Evolutionary conservation across 768 basidiomycete genomes (phyloP), one percentile per base, ranked within the genome.

Genomic region (Xerocomellus intermedius): DNA sequence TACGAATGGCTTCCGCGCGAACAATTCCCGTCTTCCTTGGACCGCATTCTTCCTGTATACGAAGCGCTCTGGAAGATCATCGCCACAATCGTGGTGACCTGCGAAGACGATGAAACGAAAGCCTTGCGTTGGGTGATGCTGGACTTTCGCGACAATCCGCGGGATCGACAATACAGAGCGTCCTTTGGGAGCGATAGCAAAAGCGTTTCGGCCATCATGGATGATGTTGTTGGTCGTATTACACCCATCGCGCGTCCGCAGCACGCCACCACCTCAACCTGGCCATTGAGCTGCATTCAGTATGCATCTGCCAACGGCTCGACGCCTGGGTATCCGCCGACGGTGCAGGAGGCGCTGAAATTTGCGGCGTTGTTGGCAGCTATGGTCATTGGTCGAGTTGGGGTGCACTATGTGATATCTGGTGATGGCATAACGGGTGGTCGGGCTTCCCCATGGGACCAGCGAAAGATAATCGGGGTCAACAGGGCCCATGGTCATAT

Each of bases 11-110:
- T 85, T 22, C 74, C 77, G 33, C 48, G 43, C 1, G 59, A 65
- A 1, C 54, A 28, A 5, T 54, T 62, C 46, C 43, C 36, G 17
- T 22, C 36, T 42, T 78, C 80, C 0, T 65, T 85, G 16, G 75
- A 84, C 42, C 75, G 75, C 52, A 73, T 86, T 51, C 75, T 86
- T 42, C 84, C 84, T 0, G 69, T 79, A 1, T 86, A 82, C 74
- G 85, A 86, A 62, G 81, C 80, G 0, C 67, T 85, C 42, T 86
- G 85, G 85, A 77, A 83, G 13, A 76, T 85, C 21, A 71, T 83
- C 48, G 83, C 84, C 2, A 63, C 79, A 0, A 76, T 79, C 1
- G 68, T 77, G 47, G 67, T 74, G 22, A 48, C 13, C 14, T 62
- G 70, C 42, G 66, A 71, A n/a, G 54, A 71, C 5, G 60, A 73